Percentiles rank a stretch among this genome's conserved stretches.
Evolutionary conservation across 2,329 filamentous ascomycete genomes (phyloP).

Genomic region (Tympanopsis confertula): DNA sequence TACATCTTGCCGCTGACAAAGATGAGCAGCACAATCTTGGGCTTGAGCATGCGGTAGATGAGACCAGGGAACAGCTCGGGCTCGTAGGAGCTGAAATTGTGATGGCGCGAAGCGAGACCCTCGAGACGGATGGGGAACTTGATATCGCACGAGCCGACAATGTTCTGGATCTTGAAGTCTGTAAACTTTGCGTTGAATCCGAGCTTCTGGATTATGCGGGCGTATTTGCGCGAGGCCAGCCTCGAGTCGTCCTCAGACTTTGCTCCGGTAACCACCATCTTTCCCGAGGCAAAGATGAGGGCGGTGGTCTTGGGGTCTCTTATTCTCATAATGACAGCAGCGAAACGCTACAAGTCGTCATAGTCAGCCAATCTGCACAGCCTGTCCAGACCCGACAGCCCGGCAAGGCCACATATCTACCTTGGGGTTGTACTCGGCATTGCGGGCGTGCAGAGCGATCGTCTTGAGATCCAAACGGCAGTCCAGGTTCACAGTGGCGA

Average conservation of each 20-base stretch:
- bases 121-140: slow-evolving; percentile 98
- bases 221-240: slow-evolving; percentile 92
- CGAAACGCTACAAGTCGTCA: slow-evolving; percentile 91
- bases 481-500: slow-evolving; percentile 95
- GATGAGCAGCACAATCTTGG: slow-evolving; percentile 94
- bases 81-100: slow-evolving; percentile 99
- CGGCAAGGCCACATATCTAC: slow-evolving; percentile 45
- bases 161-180: slow-evolving; percentile 99
- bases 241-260: slow-evolving; percentile 98
- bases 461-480: slow-evolving; percentile 97
- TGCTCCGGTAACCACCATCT: slow-evolving; percentile 99
- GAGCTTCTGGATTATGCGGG: slow-evolving; percentile 98
- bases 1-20: slow-evolving; percentile 97
- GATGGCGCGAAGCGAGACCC: slow-evolving; percentile 89
- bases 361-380: no score
- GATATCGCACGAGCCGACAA: slow-evolving; percentile 96
- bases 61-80: slow-evolving; percentile 97
- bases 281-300: slow-evolving; percentile 93
- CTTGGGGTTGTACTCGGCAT: slow-evolving; percentile 98
- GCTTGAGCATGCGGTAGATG: slow-evolving; percentile 99
- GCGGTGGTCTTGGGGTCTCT: slow-evolving; percentile 97
- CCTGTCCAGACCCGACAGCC: no score
- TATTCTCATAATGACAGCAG: slow-evolving; percentile 98
- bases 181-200: slow-evolving; percentile 99
- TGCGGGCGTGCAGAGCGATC: slow-evolving; percentile 93